Evolutionary conservation across 140 eudicot genomes (phyloP), one percentile per base, ranked within the genome.

Genomic region (Flaveria floridana): DNA sequence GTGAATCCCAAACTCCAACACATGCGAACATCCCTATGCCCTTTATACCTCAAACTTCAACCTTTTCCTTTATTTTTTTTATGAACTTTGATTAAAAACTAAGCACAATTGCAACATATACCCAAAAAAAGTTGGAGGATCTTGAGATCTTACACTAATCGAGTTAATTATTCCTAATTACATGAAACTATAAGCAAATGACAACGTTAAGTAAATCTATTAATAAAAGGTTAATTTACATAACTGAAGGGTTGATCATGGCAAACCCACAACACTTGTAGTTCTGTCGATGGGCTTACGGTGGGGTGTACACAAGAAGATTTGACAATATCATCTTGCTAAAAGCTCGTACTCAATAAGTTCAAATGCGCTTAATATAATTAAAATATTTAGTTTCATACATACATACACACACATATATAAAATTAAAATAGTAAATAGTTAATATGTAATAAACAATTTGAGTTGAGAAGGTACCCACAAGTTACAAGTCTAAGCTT

Each of bases 21-120:
- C 77, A 75, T 80, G 77, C 80, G 80, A 80, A 80, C 84, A 80
- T 80, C 80, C 80, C 80, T 68, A 67, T 73, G 59, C 66, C 21
- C 62, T 52, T 44, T 71, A 48, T 71, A 62, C 74, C 74, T 28
- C 58, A 39, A 59, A 48, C 34, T 26, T 58, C n/a, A 65, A 42
- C 53, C 39, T 39, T 62, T 37, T 2, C 28, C 4, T 37, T 8
- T 63, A 3, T 20, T 46, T 2, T 75, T 11, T 63, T 48, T 48
- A 30, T 10, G 30, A 10, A 55, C 28, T 68, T 68, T 18, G 25
- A 64, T 64, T 28, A n/a, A 30, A 34, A 30, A 64, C 2, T n/a
- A 30, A 64, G 47, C 47, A 34, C 37, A 14, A 3, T 20, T 7
- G 73, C 19, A 39, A 1, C 41, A 5, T 44, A 68, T 16, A 37